A percentile compares a stretch with the other conserved stretches of the same genome.
These are phyloP conservation scores for Phytophthora palmivora DNA, from an alignment of 352 stramenopile species.

Conservation along the genomic window DNA sequence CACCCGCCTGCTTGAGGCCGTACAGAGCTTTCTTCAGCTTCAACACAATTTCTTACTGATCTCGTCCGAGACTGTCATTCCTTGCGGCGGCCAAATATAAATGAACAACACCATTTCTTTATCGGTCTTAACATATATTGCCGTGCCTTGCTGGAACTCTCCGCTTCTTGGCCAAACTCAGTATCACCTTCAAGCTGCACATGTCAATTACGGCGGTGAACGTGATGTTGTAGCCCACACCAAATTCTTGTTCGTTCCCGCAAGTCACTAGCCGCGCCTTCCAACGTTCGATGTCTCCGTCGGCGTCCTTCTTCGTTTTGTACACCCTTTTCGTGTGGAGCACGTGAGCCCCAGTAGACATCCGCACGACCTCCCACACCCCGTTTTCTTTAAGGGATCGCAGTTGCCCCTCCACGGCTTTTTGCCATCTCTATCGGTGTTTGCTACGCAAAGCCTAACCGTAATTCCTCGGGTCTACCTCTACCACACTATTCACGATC, in stretches of 20 bases:
- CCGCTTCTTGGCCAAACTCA: constrained; percentile 19
- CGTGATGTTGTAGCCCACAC: constrained; percentile 22
- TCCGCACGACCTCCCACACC: neutral
- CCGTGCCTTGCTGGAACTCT: constrained; percentile 26
- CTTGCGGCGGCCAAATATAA: constrained; percentile 25
- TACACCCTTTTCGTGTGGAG: constrained; percentile 38
- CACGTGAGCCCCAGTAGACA: neutral
- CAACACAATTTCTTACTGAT: constrained; percentile 10
- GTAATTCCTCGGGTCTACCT: constrained; percentile 25
- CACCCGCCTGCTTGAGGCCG: constrained; percentile 35
- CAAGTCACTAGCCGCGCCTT: constrained; percentile 30
- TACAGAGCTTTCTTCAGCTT: constrained; percentile 38
- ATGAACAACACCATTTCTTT: constrained; percentile 29
- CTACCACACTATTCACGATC: constrained; percentile 10
- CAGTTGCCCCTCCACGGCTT: constrained; percentile 10
- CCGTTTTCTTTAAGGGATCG: neutral
- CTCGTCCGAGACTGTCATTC: constrained; percentile 20
- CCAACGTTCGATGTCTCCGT: constrained; percentile 13
- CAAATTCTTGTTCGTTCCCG: constrained; percentile 30
- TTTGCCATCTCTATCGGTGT: neutral
- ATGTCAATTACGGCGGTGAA: no score
- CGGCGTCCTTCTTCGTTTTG: constrained; percentile 28
- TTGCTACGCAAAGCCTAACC: constrained; percentile 6
- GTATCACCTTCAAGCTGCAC: constrained; percentile 22
- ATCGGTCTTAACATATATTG: constrained; percentile 35